Conservation (phyloP, 164 flowering plant genomes). For the Magnolia officinalis region DNA sequence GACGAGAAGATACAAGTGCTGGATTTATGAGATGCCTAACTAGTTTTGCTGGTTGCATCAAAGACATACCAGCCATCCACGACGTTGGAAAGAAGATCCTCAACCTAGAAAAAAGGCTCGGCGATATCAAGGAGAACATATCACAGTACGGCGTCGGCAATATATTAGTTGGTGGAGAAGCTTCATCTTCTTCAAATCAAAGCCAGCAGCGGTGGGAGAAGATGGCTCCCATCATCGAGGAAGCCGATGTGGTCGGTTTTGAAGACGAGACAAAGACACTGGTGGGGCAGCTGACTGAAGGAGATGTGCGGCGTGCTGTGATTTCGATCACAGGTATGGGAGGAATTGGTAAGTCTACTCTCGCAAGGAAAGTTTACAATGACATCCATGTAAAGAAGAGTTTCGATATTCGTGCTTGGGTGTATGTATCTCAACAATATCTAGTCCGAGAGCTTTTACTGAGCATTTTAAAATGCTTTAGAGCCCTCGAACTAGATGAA, state of each 20-base stretch:
- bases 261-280: slow-evolving; percentile 34
- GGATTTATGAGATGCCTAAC: neutral
- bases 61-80: slow-evolving; percentile 18
- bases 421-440: slow-evolving; percentile 6
- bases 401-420: slow-evolving; percentile 20
- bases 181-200: neutral
- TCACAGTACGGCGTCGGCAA: too few relatives aligned
- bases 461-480: neutral
- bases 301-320: neutral
- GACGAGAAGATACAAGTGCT: neutral
- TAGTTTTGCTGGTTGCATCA: slow-evolving; percentile 12
- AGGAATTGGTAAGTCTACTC: slow-evolving; percentile 20
- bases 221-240: slow-evolving; percentile 32
- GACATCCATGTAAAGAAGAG: neutral
- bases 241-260: slow-evolving; percentile 39
- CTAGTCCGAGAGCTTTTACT: neutral
- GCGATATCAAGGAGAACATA: slow-evolving; percentile 1
- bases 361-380: slow-evolving; percentile 16
- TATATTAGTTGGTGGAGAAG: neutral
- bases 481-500: neutral
- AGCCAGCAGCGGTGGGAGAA: slow-evolving; percentile 20
- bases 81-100: slow-evolving; percentile 28
- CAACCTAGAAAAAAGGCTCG: slow-evolving; percentile 30
- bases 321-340: slow-evolving; percentile 18
- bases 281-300: slow-evolving; percentile 32